phyloP scores from a whole-genome alignment of 805 yeast genomes.

The Kodamaea restingae region DNA sequence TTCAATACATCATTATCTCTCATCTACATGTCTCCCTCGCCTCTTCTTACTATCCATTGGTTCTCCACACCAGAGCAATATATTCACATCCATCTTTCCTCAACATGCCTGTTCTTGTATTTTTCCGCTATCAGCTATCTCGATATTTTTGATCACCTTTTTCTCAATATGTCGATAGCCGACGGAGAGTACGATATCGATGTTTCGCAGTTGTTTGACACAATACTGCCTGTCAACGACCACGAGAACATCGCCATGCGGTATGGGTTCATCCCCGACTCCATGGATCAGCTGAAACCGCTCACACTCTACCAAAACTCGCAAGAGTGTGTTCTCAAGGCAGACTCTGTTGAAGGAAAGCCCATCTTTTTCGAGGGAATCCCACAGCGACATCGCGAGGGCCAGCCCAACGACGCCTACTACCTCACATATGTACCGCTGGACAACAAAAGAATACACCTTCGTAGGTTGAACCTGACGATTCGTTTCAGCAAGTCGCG shows the following conservation, averaged over 20 bases:
- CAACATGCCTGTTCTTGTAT: too few relatives aligned
- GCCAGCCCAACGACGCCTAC: slow-evolving; percentile 24
- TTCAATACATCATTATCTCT: too few relatives aligned
- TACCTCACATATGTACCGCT: slow-evolving; percentile 24
- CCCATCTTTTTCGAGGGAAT: slow-evolving; percentile 38
- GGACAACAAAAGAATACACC: slow-evolving; percentile 14
- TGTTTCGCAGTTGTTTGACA: slow-evolving; percentile 21
- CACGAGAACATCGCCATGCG: slow-evolving; percentile 28
- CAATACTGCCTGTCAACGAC: slow-evolving; percentile 11
- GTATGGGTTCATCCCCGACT: slow-evolving; percentile 40
- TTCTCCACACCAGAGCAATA: too few relatives aligned
- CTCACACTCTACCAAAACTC: slow-evolving; percentile 32
- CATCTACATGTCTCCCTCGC: too few relatives aligned
- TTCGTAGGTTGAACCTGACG: slow-evolving; percentile 28
- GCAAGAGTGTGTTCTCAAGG: slow-evolving; percentile 31
- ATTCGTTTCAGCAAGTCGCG: slow-evolving; percentile 37
- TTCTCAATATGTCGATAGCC: slow-evolving; percentile 24
- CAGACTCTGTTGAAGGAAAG: slow-evolving; percentile 21
- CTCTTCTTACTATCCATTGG: not conserved
- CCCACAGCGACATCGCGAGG: slow-evolving; percentile 24
- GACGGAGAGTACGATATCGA: slow-evolving; percentile 46
- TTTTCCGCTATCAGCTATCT: too few relatives aligned
- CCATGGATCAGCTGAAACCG: slow-evolving; percentile 35
- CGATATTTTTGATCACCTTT: not conserved
- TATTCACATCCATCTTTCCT: too few relatives aligned